Evolutionary conservation across 805 yeast genomes (phyloP), one percentile per base, ranked within the genome.

Genomic region (Yarrowia bubula): DNA sequence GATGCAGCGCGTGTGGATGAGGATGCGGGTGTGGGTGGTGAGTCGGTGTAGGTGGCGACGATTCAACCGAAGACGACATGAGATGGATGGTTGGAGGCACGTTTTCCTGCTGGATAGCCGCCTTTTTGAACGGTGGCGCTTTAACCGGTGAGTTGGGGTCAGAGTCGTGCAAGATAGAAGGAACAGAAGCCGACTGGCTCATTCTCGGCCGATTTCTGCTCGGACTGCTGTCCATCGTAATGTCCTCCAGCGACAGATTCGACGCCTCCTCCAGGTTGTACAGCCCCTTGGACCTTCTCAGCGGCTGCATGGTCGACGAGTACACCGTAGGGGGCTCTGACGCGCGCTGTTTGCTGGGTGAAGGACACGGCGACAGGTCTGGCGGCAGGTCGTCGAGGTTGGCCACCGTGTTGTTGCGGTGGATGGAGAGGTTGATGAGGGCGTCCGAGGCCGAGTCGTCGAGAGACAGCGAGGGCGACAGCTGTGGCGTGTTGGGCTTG

Each of bases 221-320:
- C 22, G 64, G 64, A 7, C 51, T 43, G 32, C 38, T 22, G 31
- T 55, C 61, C 60, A 51, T 51, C 32, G n/a, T 17, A 5, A 58
- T 18, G 7, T 58, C 51, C 10, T 58, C 64, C 11, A 58, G 57
- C 13, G 39, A n/a, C 14, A 47, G 38, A 10, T 37, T 37, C 15
- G 73, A 71, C 22, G 78, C 79, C 64, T 74, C 74, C 66, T 77
- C 79, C 41, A 78, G 76, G 67, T 78, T 77, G 41, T 78, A 68
- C 41, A 77, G 71, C 8, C 81, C 79, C 28, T 76, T 71, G 4
- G 81, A 79, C 38, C 81, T 72, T 13, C 78, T 73, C 32, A 78
- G 68, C 38, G 76, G 65, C 48, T 68, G 67, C 64, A 58, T 58
- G 10, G 64, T 58, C 10, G 64, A 58, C 18, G 64, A 58, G 35